A percentile compares a stretch with the other conserved stretches of the same genome.
These are phyloP conservation scores for Pseudopithomyces maydicus DNA, from an alignment of 2,329 filamentous ascomycete genomes.

Conservation along the genomic window DNA sequence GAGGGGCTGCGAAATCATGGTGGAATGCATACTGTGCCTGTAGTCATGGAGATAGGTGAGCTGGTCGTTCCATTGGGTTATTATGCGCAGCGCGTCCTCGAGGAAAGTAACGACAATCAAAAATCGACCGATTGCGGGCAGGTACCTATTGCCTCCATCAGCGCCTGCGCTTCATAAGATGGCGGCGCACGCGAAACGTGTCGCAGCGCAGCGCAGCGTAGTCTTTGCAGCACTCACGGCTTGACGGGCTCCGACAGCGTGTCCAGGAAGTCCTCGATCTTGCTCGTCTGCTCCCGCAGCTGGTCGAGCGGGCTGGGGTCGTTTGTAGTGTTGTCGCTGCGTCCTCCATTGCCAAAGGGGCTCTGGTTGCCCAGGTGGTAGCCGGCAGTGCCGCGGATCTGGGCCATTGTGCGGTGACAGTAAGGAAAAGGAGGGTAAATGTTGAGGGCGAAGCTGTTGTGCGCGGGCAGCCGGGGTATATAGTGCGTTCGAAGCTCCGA, in stretches of 20 bases:
- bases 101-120: constrained; percentile 98
- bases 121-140: constrained; percentile 94
- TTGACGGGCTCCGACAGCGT: constrained; percentile 87
- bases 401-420: constrained; percentile 54
- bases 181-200: neutral
- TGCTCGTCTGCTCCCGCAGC: constrained; percentile 93
- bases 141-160: constrained; percentile 66
- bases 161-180: constrained; percentile 15
- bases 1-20: neutral
- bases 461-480: constrained; percentile 31
- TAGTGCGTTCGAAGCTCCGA: constrained; percentile 32
- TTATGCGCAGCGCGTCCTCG: constrained; percentile 92
- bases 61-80: constrained; percentile 98
- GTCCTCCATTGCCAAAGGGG: constrained; percentile 68
- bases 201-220: constrained; percentile 3
- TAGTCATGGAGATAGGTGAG: constrained; percentile 91
- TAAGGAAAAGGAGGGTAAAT: constrained; percentile 20
- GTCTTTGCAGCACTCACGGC: constrained; percentile 68
- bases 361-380: constrained; percentile 81
- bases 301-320: constrained; percentile 82
- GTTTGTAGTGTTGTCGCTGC: constrained; percentile 61
- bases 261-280: constrained; percentile 94
- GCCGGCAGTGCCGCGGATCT: constrained; percentile 70
- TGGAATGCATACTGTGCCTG: constrained; percentile 72
- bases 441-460: constrained; percentile 24